Evolutionary conservation across 2,329 filamentous ascomycete genomes (phyloP).

Genomic region (Colletotrichum caudatum): DNA sequence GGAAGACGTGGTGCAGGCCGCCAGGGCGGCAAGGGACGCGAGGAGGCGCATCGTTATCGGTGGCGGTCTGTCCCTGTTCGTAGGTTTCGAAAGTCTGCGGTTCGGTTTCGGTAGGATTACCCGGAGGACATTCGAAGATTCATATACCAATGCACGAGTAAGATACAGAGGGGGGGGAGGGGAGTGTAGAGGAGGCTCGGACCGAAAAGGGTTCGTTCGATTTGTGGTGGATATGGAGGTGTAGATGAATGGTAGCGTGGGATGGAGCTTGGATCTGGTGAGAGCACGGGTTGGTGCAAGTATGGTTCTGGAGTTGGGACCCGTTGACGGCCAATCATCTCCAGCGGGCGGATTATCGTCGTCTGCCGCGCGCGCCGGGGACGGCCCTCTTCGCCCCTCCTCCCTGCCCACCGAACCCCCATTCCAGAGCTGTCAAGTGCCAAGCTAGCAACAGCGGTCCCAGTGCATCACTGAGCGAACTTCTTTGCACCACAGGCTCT

Average conservation of each 20-base stretch:
- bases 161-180: not conserved
- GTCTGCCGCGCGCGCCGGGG: slow-evolving; percentile 25
- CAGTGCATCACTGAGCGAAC: not conserved
- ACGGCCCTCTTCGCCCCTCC: not conserved
- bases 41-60: slow-evolving; percentile 52
- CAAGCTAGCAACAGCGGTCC: not conserved
- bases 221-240: not conserved
- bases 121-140: not conserved
- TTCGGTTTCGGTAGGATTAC: not conserved
- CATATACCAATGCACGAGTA: not conserved
- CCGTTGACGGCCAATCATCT: slow-evolving; percentile 29
- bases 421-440: slow-evolving; percentile 16
- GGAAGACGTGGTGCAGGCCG: slow-evolving; percentile 52
- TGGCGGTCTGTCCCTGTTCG: slow-evolving; percentile 36
- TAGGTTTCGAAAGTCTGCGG: slow-evolving; percentile 21
- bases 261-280: slow-evolving; percentile 14
- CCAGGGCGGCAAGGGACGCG: slow-evolving; percentile 50
- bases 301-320: not conserved
- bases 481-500: slow-evolving; percentile 17
- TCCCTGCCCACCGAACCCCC: not conserved
- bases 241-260: slow-evolving; percentile 9
- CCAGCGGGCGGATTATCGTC: slow-evolving; percentile 24
- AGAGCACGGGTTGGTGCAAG: slow-evolving; percentile 2
- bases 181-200: not conserved
- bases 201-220: slow-evolving; percentile 21